Conservation (phyloP, 768 basidiomycete species). For the Tubosaeta sp. region DNA sequence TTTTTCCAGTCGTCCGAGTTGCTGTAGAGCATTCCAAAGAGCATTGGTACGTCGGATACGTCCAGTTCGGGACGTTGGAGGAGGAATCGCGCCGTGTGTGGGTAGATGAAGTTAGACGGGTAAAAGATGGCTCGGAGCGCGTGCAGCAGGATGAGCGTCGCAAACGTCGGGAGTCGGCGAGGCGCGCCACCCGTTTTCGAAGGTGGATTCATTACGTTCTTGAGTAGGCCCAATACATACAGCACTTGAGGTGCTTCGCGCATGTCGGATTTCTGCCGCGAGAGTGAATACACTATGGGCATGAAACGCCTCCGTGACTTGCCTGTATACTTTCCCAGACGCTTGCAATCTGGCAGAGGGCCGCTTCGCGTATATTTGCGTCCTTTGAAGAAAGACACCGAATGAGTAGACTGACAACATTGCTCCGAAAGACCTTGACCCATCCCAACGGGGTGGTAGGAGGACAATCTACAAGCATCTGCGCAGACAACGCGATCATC, state of each 20-base stretch:
- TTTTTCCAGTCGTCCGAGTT: constrained; percentile 75
- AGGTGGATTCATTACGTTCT: constrained; percentile 11
- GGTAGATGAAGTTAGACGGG: constrained; percentile 86
- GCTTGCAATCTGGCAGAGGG: constrained; percentile 56
- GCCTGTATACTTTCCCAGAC: constrained; percentile 65
- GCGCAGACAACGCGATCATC: constrained; percentile 59
- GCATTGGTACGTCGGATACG: constrained; percentile 78
- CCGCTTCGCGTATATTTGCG: constrained; percentile 52
- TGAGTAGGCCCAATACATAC: constrained; percentile 54
- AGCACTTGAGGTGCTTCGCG: constrained; percentile 74
- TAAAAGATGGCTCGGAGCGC: constrained; percentile 79
- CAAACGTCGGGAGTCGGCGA: constrained; percentile 67
- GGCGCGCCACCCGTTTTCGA: constrained; percentile 47
- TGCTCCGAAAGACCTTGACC: constrained; percentile 83
- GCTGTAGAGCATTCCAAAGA: constrained; percentile 86
- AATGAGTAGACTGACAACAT: constrained; percentile 69
- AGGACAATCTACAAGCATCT: constrained; percentile 55
- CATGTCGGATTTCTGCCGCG: constrained; percentile 54
- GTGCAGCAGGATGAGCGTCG: constrained; percentile 79
- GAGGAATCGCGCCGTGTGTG: constrained; percentile 80
- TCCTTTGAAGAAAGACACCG: constrained; percentile 69
- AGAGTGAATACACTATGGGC: neutral
- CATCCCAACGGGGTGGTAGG: constrained; percentile 63
- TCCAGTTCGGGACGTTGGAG: constrained; percentile 86
- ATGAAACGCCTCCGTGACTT: constrained; percentile 15